Evolutionary conservation across 345 rosid genomes (phyloP).

Genomic region (Rhodamnia argentea): DNA sequence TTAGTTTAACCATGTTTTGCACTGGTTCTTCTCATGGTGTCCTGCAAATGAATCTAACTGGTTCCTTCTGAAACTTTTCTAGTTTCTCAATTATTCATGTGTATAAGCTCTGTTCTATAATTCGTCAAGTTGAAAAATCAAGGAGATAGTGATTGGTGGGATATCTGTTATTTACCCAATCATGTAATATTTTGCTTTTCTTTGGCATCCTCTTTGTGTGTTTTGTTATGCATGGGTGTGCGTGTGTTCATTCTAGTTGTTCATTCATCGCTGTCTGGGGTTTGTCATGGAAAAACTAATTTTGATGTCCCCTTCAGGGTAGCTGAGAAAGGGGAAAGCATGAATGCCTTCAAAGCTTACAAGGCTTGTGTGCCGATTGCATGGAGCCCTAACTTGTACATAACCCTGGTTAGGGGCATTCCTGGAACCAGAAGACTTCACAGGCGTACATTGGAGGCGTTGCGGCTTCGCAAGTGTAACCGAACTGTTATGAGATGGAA

Average conservation of each 20-base stretch:
- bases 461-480: constrained; percentile 35
- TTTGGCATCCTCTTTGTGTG: background rate
- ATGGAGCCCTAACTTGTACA: constrained; percentile 36
- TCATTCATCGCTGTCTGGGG: background rate
- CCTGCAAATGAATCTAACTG: background rate
- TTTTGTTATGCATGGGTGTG: background rate
- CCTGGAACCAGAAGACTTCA: constrained; percentile 45
- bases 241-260: background rate
- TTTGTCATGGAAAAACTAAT: background rate
- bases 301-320: background rate
- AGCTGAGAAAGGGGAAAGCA: background rate
- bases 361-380: constrained; percentile 32
- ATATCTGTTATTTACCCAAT: background rate
- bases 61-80: background rate
- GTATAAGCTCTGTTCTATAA: background rate
- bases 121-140: background rate
- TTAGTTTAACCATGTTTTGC: background rate
- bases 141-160: background rate
- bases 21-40: background rate
- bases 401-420: constrained; percentile 38
- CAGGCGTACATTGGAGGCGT: constrained; percentile 36
- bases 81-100: background rate
- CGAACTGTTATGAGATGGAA: constrained; percentile 30
- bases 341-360: constrained; percentile 43
- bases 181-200: background rate